phyloP scores from a whole-genome alignment of 176 grass and related monocot species.

The Eleusine coracana region DNA sequence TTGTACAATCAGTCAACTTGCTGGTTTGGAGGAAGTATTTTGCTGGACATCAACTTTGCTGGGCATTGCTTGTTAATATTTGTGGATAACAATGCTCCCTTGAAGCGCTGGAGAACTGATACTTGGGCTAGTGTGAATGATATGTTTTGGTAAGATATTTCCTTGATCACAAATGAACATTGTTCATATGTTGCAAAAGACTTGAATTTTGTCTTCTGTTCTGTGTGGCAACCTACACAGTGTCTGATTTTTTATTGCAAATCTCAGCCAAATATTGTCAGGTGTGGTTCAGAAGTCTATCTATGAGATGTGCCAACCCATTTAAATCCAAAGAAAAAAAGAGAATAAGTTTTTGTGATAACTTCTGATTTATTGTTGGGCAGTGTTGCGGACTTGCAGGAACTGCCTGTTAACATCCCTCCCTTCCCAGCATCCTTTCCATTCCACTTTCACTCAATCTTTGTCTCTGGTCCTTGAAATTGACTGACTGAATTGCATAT shows the following conservation, averaged over 20 bases:
- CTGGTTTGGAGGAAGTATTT: background rate
- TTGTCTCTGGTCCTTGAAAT: background rate
- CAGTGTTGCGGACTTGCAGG: background rate
- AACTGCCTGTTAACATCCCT: background rate
- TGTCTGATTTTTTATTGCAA: background rate
- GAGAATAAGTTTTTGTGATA: background rate
- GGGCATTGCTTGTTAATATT: background rate
- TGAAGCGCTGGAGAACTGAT: background rate
- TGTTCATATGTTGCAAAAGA: background rate
- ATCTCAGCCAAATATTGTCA: background rate
- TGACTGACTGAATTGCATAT: background rate
- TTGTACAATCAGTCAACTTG: background rate
- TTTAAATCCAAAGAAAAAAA: conserved; percentile 5
- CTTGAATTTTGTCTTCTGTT: background rate
- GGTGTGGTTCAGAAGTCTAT: background rate
- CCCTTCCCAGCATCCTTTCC: background rate
- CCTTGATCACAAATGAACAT: background rate
- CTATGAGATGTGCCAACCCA: background rate
- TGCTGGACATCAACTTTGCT: background rate
- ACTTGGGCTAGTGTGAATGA: background rate
- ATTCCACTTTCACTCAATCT: background rate
- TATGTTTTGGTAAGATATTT: background rate
- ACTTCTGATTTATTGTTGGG: background rate
- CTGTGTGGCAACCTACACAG: background rate
- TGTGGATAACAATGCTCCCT: background rate